A percentile compares a stretch with the other conserved stretches of the same genome.
These are phyloP conservation scores for Cyberlindnera nakhonratchasimensis DNA, from an alignment of 805 yeast species.

Conservation along the genomic window DNA sequence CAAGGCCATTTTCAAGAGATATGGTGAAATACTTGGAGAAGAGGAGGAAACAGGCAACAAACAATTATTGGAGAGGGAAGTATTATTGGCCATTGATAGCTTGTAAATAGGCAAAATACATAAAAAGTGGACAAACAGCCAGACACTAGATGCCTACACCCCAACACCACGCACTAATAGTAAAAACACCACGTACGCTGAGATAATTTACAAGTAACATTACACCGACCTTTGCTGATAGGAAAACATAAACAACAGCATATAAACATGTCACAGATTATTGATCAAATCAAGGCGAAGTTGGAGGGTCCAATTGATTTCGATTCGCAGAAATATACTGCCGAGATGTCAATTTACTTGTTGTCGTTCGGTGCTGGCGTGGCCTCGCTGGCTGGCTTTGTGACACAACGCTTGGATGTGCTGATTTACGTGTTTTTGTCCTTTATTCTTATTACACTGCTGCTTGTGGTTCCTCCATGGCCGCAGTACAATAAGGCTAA, in stretches of 20 bases:
- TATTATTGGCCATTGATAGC: constrained; percentile 17
- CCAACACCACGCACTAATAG: neutral
- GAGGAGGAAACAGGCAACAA: constrained; percentile 32
- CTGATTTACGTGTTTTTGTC: constrained; percentile 5
- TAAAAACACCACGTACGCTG: neutral
- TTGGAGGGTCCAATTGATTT: constrained; percentile 23
- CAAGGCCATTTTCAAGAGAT: constrained; percentile 42
- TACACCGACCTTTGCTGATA: neutral
- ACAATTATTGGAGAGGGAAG: constrained; percentile 14
- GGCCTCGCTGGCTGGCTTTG: constrained; percentile 13
- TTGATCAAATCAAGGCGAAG: constrained; percentile 4
- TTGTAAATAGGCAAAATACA: constrained; percentile 3
- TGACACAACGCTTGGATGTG: constrained; percentile 8
- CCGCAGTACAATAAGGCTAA: constrained; percentile 13
- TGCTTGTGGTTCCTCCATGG: constrained; percentile 21
- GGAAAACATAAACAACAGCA: neutral
- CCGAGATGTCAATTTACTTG: constrained; percentile 1
- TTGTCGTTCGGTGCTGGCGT: constrained; percentile 13
- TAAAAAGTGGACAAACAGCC: neutral
- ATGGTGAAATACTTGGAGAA: constrained; percentile 48
- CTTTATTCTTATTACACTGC: constrained; percentile 4
- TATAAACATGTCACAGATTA: constrained; percentile 6
- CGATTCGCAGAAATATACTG: constrained; percentile 16
- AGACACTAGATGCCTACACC: neutral
- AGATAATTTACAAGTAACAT: no score